Base-by-base conservation (phyloP, 2,329 filamentous ascomycete genomes). In the Lojkania enalia region DNA sequence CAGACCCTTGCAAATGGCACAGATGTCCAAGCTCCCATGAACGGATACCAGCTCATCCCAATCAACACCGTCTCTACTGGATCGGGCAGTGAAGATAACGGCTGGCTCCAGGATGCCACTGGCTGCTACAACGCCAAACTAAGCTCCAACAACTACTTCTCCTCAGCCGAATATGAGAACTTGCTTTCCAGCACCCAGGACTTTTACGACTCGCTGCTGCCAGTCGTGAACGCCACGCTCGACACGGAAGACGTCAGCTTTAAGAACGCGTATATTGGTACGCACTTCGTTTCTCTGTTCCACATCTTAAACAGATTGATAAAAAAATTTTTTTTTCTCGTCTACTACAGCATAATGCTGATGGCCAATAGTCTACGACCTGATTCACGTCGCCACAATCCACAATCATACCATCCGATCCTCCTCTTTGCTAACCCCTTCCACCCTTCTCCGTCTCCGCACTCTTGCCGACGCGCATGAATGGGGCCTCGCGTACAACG, bases 31-130 rank as follows among this genome's bases (percentile, higher is more conserved):
- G 74, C 83, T 1, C 90, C 91, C 0, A 72, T 95, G 61, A 76
- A 82, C 49, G 90, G 90, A 19, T 95, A 90, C 66, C 91, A 96
- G 71, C 81, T 94, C 49, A 86, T 95, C 55, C 87, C 88, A 14
- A 76, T 96, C 43, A 80, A 84, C 47, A 73, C 80, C 2, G 76
- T 87, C 20, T 67, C 75, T 2, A 77, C 74, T 2, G 82, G 82
- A 66, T 64, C 82, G 11, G 85, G 84, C 42, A 78, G 76, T 43
- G 80, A 80, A 63, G 73, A 81, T 58, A 70, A 70, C 5, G 72
- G 72, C 40, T 85, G 82, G 82, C 66, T 85, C 21, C 80, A 85
- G 59, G 76, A 77, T 47, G 72, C 79, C 4, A 78, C 73, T 38
- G 75, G 74, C 50, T 85, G 82, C 64, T 71, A 72, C 13, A 77